These are phyloP conservation scores for Eleusine coracana DNA, from an alignment of 176 grass and related monocot genomes.

Conservation along the genomic window DNA sequence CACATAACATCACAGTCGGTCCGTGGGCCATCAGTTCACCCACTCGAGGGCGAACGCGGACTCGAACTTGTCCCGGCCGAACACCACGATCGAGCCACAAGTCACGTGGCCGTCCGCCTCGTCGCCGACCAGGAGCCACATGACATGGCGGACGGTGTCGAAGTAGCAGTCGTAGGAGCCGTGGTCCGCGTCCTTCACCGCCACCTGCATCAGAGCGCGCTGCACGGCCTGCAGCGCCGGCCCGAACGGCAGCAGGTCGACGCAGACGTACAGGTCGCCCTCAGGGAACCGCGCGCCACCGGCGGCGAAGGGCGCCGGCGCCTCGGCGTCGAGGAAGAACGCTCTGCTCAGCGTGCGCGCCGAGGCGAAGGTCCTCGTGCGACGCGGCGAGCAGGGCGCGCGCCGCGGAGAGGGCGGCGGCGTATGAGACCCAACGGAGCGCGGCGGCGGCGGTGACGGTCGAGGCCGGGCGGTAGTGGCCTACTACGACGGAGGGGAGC, in stretches of 20 bases:
- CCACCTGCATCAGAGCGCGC: background rate
- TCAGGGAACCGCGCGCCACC: conserved; percentile 8
- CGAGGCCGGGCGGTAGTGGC: no score
- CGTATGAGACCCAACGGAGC: background rate
- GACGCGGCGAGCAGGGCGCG: background rate
- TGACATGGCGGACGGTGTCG: background rate
- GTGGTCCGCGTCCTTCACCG: background rate
- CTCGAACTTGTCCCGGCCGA: background rate
- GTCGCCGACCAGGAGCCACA: background rate
- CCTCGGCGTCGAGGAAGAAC: background rate
- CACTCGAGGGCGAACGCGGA: background rate
- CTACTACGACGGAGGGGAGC: no score
- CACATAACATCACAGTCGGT: no score
- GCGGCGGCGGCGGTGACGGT: background rate
- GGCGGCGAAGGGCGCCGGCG: background rate
- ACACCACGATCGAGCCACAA: background rate
- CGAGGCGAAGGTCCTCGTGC: conserved; percentile 16
- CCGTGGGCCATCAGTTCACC: background rate
- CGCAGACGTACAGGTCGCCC: conserved; percentile 15
- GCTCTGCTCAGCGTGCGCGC: background rate
- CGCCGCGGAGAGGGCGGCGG: background rate
- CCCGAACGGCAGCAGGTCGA: conserved; percentile 13
- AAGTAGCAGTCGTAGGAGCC: background rate
- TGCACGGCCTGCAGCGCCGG: background rate
- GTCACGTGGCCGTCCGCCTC: background rate